Base-by-base conservation (phyloP, 768 basidiomycete species). In the Pleurotus cornucopiae region DNA sequence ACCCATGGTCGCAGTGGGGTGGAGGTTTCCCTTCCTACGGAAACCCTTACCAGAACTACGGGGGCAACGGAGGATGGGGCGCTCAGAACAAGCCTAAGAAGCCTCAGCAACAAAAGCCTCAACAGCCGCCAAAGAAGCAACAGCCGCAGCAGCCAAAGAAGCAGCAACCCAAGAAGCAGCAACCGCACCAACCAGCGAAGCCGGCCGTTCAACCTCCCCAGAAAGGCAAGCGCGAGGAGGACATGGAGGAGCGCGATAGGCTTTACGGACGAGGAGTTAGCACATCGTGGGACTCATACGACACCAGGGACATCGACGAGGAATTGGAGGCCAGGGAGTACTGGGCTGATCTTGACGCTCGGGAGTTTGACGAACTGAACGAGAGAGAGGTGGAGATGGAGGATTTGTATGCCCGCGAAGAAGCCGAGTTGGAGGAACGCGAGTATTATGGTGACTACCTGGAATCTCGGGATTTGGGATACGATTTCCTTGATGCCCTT, bases 321-420 rank as follows among this genome's bases (percentile, higher is more conserved):
- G 51, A 53, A n/a, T 53, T 53, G n/a, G 51, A 53, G 23, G 51
- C 51, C 14, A 40, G 51, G 18, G 51, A 41, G 18, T 34, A 2
- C 30, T 34, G 30, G 30, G 41, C 41, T 44, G 41, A 44, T n/a
- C 25, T 49, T n/a, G 48, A 49, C 14, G 48, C 30, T 7, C n/a
- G 43, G 43, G 43, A 44, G 16, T 44, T 44, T 16, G 46, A 47
- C 21, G 46, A 47, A 7, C 23, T 47, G 13, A 23, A 47, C 3
- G 46, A 47, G 46, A 47, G 46, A 47, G 46, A 20, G 9, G 9
- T 47, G n/a, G 46, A 47, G 13, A 21, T 16, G 4, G 23, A 23
- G 21, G 46, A 47, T 13, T 47, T 47, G 21, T 34, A 40, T 18
- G 51, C 20, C 20, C 51, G 51, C 13, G 51, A 41, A n/a, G 38